Evolutionary conservation across 1,139 yeast species (phyloP).

Genomic region (Candida freyschussii): DNA sequence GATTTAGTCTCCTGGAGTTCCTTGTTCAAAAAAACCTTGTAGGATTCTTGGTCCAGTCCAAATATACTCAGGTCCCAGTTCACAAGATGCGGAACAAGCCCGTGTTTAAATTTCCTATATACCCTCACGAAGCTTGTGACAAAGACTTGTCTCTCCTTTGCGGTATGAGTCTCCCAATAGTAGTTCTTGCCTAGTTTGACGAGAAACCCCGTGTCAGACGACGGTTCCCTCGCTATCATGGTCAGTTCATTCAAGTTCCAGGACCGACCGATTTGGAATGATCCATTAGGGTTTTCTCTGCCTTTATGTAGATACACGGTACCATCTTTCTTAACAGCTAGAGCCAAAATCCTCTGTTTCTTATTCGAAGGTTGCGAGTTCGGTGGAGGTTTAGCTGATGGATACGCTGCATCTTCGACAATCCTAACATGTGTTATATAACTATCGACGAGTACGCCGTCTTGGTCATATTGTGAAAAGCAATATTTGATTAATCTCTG

Average conservation of each 20-base stretch:
- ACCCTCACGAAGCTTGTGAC: slow-evolving; percentile 57
- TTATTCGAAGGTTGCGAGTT: slow-evolving; percentile 36
- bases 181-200: slow-evolving; percentile 71
- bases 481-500: slow-evolving; percentile 39
- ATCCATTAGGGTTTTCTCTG: slow-evolving; percentile 66
- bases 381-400: slow-evolving; percentile 41
- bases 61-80: slow-evolving; percentile 40
- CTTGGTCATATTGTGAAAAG: slow-evolving; percentile 37
- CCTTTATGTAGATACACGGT: slow-evolving; percentile 81
- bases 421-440: slow-evolving; percentile 60
- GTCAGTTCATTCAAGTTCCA: slow-evolving; percentile 82
- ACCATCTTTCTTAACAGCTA: slow-evolving; percentile 53
- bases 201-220: slow-evolving; percentile 52
- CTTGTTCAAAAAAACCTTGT: slow-evolving; percentile 22
- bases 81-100: slow-evolving; percentile 56
- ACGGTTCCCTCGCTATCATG: slow-evolving; percentile 47
- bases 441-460: slow-evolving; percentile 38
- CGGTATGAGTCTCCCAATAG: slow-evolving; percentile 77
- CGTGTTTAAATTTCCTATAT: slow-evolving; percentile 65
- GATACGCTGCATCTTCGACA: slow-evolving; percentile 45
- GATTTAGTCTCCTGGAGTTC: slow-evolving; percentile 6
- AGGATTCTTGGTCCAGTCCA: slow-evolving; percentile 33
- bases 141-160: slow-evolving; percentile 64
- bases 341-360: slow-evolving; percentile 41
- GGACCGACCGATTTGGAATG: slow-evolving; percentile 87